Evolutionary conservation across 306 rosid species (phyloP).

Genomic region (Gastrolobium bilobum): DNA sequence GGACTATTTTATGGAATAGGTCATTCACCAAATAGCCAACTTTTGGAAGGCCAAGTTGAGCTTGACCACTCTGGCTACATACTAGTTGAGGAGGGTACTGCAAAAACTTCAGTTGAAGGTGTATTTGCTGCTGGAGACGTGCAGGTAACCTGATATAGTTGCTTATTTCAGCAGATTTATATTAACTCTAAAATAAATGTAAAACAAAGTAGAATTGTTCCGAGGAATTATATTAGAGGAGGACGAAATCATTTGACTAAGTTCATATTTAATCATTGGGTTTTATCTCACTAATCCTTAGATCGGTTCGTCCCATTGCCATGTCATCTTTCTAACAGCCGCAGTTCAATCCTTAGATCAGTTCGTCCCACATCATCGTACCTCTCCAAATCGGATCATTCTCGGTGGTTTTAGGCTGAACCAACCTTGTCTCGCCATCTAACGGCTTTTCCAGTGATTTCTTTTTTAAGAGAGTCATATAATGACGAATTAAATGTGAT

Average conservation of each 20-base stretch:
- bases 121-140: constrained; percentile 97
- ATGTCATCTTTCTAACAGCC: too few species aligned
- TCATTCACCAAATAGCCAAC: constrained; percentile 87
- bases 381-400: too few species aligned
- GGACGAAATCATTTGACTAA: constrained; percentile 18
- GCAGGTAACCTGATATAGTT: constrained; percentile 68
- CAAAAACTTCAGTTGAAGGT: constrained; percentile 88
- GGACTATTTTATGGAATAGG: constrained; percentile 98
- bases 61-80: constrained; percentile 81
- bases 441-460: too few species aligned
- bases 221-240: constrained; percentile 4
- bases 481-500: too few species aligned
- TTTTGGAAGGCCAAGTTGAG: constrained; percentile 87
- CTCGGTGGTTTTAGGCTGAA: too few species aligned
- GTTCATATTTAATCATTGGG: not conserved
- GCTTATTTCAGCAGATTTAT: not conserved
- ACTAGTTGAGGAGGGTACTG: constrained; percentile 75
- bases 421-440: too few species aligned
- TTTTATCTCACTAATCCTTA: too few species aligned
- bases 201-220: not conserved
- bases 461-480: too few species aligned
- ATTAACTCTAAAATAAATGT: constrained; percentile 1
- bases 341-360: too few species aligned
- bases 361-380: too few species aligned
- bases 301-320: too few species aligned